Conservation (phyloP, 495 filamentous ascomycete genomes). For the Penicillium steckii region DNA sequence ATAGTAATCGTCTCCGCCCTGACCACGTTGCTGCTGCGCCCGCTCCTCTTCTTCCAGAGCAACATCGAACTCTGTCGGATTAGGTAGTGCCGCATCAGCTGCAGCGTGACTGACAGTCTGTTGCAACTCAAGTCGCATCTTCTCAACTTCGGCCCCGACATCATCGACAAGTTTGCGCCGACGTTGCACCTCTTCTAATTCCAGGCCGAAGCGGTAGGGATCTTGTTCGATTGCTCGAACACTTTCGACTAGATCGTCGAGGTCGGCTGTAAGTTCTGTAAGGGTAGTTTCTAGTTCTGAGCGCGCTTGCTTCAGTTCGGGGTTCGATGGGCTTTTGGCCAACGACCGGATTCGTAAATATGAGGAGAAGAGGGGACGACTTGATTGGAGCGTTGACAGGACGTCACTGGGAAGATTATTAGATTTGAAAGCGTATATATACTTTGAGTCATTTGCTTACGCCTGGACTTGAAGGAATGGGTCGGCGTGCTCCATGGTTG, state of each 20-base stretch:
- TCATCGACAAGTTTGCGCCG: conserved; percentile 83
- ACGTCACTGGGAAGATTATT: conserved; percentile 64
- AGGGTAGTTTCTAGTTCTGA: conserved; percentile 78
- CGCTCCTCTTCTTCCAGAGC: conserved; percentile 33
- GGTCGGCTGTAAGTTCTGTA: conserved; percentile 75
- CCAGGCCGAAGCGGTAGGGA: conserved; percentile 85
- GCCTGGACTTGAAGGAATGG: conserved; percentile 93
- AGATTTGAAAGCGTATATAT: conserved; percentile 3
- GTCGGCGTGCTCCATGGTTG: conserved; percentile 67
- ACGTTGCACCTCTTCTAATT: conserved; percentile 76
- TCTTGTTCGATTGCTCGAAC: conserved; percentile 87
- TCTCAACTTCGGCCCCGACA: conserved; percentile 81
- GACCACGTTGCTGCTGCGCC: conserved; percentile 25
- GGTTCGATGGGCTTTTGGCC: conserved; percentile 64
- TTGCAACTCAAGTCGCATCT: conserved; percentile 80
- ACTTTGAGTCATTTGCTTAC: conserved; percentile 40
- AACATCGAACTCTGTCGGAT: conserved; percentile 67
- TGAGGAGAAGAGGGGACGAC: conserved; percentile 84
- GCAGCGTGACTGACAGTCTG: conserved; percentile 44
- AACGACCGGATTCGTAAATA: conserved; percentile 95
- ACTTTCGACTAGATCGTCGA: conserved; percentile 83
- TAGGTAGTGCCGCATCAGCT: conserved; percentile 51
- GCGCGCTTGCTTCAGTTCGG: conserved; percentile 82
- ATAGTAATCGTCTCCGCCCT: conserved; percentile 63
- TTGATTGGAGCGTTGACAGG: conserved; percentile 71